Base-by-base conservation (phyloP, 139 green algal species). In the Chlamydomonas sp. region DNA sequence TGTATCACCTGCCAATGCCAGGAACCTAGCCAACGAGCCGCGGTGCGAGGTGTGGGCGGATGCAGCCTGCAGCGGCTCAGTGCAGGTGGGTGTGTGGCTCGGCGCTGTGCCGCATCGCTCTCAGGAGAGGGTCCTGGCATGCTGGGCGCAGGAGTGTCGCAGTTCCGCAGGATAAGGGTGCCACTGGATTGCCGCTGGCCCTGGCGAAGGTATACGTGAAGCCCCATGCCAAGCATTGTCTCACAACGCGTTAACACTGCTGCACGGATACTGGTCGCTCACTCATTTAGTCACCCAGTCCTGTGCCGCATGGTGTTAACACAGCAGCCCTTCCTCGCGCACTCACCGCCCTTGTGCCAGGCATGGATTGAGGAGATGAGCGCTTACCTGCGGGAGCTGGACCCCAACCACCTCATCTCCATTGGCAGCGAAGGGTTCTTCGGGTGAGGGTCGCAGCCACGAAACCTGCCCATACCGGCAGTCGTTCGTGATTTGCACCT, bases 1-100 rank as follows among this genome's bases (percentile, higher is more conserved):
- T 61, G n/a, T 15, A 67, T 91, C 94, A 6, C 94, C 94, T 57
- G 92, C 96, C 74, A 91, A 96, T 78, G 89, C 80, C 8, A 93
- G 90, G 94, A 90, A 96, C 88, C 89, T 97, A 0, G 93, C 96
- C 63, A 97, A 97, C 79, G 95, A 97, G 92, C 94, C 95, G 0
- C 91, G 93, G 82, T 95, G 93, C 80, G 91, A 96, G 83, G 69
- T 73, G 12, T 92, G 87, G 90, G 79, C 90, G 57, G 71, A 71
- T 1, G 67, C 66, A 58, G 79, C 85, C 80, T 92, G 85, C 85
- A 72, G 59, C 62, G 49, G n/a, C 3, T 64, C 61, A 5, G 7
- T 94, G 71, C 94, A 95, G 90, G 75, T 64, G 18, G 93, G 31
- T 49, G 31, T 49, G 31, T 49, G 92, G 93, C 78, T 95, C 59